Conservation (phyloP, 2,329 filamentous ascomycete species). For the Diaporthe ilicicola region DNA sequence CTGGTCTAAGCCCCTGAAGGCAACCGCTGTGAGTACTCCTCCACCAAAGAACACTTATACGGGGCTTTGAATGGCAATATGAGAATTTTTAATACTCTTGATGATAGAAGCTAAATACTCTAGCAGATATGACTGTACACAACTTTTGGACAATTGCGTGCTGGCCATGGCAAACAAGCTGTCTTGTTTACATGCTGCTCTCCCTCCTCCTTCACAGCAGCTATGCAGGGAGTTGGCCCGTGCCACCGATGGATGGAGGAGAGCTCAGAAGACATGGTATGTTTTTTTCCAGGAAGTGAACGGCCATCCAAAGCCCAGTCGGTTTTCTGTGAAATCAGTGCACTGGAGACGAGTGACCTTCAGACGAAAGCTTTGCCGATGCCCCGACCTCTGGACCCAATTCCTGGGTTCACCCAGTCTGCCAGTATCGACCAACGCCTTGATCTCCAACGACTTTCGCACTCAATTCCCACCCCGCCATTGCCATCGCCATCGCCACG, state of each 20-base stretch:
- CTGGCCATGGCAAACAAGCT: not conserved
- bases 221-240: not conserved
- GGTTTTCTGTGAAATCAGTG: not conserved
- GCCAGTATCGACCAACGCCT: not conserved
- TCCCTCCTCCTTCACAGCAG: constrained; percentile 7
- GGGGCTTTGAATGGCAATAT: not conserved
- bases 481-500: not conserved
- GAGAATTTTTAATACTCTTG: too few relatives aligned
- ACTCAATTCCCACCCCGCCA: not conserved
- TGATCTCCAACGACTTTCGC: not conserved
- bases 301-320: not conserved
- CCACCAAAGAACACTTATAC: not conserved
- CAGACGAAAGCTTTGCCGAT: not conserved
- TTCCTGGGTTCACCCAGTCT: not conserved
- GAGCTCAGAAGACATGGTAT: too few relatives aligned
- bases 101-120: not conserved
- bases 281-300: too few relatives aligned
- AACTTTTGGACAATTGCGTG: too few relatives aligned
- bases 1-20: not conserved
- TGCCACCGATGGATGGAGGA: not conserved
- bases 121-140: not conserved
- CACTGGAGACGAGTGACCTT: not conserved
- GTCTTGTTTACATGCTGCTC: not conserved
- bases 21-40: not conserved
- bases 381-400: too few relatives aligned